Percentiles rank a stretch among this genome's conserved stretches.
These are phyloP conservation scores for Suhomyces canberraensis DNA, from an alignment of 805 yeast species.

Conservation along the genomic window DNA sequence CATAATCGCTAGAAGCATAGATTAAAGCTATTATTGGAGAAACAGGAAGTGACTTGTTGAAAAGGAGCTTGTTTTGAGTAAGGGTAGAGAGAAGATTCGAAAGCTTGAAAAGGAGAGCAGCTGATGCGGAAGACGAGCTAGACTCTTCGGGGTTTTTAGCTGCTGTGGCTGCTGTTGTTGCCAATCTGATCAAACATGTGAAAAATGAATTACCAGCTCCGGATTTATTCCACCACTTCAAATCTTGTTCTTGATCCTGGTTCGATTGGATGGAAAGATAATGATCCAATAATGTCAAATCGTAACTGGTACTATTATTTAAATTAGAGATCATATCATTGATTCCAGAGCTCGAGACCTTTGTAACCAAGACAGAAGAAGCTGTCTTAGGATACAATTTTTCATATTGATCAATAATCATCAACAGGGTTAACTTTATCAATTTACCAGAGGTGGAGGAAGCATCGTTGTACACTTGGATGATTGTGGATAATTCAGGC, in stretches of 20 bases:
- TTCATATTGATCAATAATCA: slow-evolving; percentile 41
- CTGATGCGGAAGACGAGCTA: slow-evolving; percentile 22
- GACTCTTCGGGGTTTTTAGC: slow-evolving; percentile 1
- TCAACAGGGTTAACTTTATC: slow-evolving; percentile 46
- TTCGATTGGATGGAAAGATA: slow-evolving; percentile 56
- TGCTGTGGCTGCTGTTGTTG: slow-evolving; percentile 10
- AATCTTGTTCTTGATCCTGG: slow-evolving; percentile 38
- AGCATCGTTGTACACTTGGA: slow-evolving; percentile 37
- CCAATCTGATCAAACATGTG: slow-evolving; percentile 57
- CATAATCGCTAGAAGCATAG: slow-evolving; percentile 37
- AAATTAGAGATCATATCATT: slow-evolving; percentile 11
- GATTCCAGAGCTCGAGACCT: slow-evolving; percentile 15
- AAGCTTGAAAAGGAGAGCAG: slow-evolving; percentile 39
- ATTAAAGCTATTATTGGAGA: slow-evolving; percentile 58
- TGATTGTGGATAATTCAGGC: slow-evolving; percentile 50
- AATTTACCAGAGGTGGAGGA: slow-evolving; percentile 35
- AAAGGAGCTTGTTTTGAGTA: slow-evolving; percentile 50
- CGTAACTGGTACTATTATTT: slow-evolving; percentile 40
- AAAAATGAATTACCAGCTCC: slow-evolving; percentile 52
- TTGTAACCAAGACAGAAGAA: slow-evolving; percentile 16
- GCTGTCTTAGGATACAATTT: slow-evolving; percentile 29
- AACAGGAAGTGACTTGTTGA: slow-evolving; percentile 46
- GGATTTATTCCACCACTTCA: slow-evolving; percentile 77
- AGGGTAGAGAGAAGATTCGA: slow-evolving; percentile 48
- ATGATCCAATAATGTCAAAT: slow-evolving; percentile 55